Evolutionary conservation across 345 rosid genomes (phyloP).

Genomic region (Salix brachista): DNA sequence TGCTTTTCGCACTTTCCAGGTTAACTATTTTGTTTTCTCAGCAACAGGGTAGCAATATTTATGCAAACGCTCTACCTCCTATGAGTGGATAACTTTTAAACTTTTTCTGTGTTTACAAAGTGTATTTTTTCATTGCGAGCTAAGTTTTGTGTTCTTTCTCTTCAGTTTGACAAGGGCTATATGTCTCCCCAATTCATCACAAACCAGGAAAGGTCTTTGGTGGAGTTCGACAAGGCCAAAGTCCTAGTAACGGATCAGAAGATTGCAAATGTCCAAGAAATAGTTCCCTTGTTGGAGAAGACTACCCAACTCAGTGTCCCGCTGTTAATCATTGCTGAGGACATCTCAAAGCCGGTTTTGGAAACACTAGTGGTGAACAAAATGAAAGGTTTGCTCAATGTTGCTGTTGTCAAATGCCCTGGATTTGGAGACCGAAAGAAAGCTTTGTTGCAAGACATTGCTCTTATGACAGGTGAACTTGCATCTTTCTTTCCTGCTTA

Average conservation of each 20-base stretch:
- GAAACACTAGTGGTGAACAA: slow-evolving; percentile 72
- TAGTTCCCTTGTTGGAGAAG: slow-evolving; percentile 73
- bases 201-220: slow-evolving; percentile 63
- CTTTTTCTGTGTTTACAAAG: neutral
- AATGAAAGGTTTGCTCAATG: slow-evolving; percentile 66
- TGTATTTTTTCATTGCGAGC: neutral
- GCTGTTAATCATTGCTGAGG: slow-evolving; percentile 72
- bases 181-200: slow-evolving; percentile 80
- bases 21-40: neutral
- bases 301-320: slow-evolving; percentile 72
- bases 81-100: neutral
- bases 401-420: slow-evolving; percentile 80
- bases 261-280: slow-evolving; percentile 59
- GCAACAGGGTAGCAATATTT: neutral
- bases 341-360: slow-evolving; percentile 59
- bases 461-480: slow-evolving; percentile 68
- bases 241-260: slow-evolving; percentile 74
- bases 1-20: neutral
- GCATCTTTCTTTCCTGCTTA: neutral
- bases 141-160: slow-evolving; percentile 14
- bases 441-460: slow-evolving; percentile 85
- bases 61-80: neutral
- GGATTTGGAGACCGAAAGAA: slow-evolving; percentile 72
- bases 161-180: slow-evolving; percentile 79
- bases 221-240: slow-evolving; percentile 78